Base-by-base conservation (phyloP, 192 early-diverging fungal genomes). In the Phycomyces nitens region DNA sequence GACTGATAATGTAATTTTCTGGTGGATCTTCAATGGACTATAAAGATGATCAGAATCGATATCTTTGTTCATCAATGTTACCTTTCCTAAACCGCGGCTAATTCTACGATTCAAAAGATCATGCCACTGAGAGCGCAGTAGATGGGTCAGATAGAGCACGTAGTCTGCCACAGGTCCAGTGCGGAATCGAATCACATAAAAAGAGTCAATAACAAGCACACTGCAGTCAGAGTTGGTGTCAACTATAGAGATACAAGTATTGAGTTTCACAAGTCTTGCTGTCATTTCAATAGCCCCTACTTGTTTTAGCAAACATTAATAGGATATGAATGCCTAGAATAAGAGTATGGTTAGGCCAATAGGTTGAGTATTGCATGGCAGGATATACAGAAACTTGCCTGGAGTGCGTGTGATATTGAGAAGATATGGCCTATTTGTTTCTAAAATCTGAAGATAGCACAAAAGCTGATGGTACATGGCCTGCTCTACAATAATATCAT, bases 351-450 rank as follows among this genome's bases (percentile, higher is more conserved):
- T 26, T 38, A 15, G 22, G 3, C 40, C 14, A 15, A 16, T 60
- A 44, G 20, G 18, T 7, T 9, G n/a, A 3, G 16, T 26, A 12
- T 5, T 40, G 2, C 6, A 3, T 27, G 14, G 3, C 2, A 10
- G 11, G 0, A 14, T 15, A 39, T 44, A 6, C 12, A 41, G 0
- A 44, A 11, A 40, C 11, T 18, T 70, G 70, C 73, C 85, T 53
- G 84, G 80, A 12, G 89, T 74, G 10, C 81, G 69, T 0, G 80
- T 65, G 8, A 87, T 75, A 53, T 89, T 89, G 3, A 84, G 66
- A 23, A 89, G 51, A 69, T 86, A 89, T 10, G 87, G 87, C 56
- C 86, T 87, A 34, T 71, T 84, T 10, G 87, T 89, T 59, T 88
- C 84, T 29, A 89, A 53, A 27, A 89, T 57, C 58, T 86, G 77